These are phyloP conservation scores for Calonectria ilicicola DNA, from an alignment of 2,329 filamentous ascomycete genomes.

Conservation along the genomic window DNA sequence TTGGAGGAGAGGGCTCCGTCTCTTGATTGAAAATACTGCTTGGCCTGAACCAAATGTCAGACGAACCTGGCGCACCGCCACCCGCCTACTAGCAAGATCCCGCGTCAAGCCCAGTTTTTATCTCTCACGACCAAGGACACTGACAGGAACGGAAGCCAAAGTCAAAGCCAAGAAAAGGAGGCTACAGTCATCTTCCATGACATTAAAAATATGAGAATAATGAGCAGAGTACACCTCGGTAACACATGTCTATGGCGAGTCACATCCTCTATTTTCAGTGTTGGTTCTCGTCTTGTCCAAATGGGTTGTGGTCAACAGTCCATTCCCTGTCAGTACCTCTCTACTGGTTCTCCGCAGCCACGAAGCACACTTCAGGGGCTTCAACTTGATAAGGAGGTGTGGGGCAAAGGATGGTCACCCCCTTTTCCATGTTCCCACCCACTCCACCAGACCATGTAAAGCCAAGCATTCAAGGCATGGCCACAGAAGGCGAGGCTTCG, in stretches of 20 bases:
- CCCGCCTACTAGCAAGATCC: slow-evolving; percentile 29
- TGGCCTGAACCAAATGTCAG: slow-evolving; percentile 15
- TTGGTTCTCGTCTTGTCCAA: not conserved
- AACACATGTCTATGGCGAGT: not conserved
- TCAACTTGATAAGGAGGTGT: slow-evolving; percentile 9
- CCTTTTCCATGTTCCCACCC: slow-evolving; percentile 33
- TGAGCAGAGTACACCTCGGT: too few species aligned
- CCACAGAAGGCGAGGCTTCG: slow-evolving; percentile 2
- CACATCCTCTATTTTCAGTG: not conserved
- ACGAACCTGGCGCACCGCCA: slow-evolving; percentile 35
- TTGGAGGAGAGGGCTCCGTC: not conserved
- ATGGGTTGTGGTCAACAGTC: not conserved
- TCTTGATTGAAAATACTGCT: not conserved
- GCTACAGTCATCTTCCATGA: not conserved
- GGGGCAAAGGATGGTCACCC: slow-evolving; percentile 29
- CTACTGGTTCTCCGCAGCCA: not conserved
- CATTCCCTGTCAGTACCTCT: not conserved
- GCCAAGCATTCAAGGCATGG: slow-evolving; percentile 10
- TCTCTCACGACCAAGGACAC: not conserved
- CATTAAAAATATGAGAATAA: not conserved
- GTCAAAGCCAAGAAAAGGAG: not conserved
- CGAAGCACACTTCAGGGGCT: slow-evolving; percentile 6
- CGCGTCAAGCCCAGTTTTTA: not conserved
- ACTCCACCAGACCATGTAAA: slow-evolving; percentile 4
- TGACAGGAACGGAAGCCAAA: not conserved